Base-by-base conservation (phyloP, 805 yeast species). In the Kuraishia cidri region DNA sequence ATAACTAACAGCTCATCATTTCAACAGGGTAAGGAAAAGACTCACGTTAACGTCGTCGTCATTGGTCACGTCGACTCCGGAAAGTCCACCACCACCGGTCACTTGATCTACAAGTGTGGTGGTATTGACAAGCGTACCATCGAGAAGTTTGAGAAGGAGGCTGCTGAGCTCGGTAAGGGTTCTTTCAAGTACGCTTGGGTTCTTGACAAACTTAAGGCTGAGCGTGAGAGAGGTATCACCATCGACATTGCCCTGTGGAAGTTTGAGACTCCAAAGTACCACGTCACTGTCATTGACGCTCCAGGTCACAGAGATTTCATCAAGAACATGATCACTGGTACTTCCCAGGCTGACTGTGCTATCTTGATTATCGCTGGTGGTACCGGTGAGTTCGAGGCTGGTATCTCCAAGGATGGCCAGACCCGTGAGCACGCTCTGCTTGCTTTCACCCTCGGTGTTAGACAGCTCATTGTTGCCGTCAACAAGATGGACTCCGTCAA, bases 61-160 rank as follows among this genome's bases (percentile, higher is more conserved):
- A 90, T 90, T 71, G 98, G 97, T 73, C 97, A 90, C 95, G 97
- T 92, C 97, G 97, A 90, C 75, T 88, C 97, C 60, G 90, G 90
- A 83, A 84, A 20, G 76, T 90, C 97, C 48, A 88, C 97, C 64
- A 90, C 97, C 72, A 88, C 97, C 67, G 97, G 97, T 72, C 97
- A 88, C 81, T 83, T 88, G 73, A 87, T 88, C 65, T 88, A 66
- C 94, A 87, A 87, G 90, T 88, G 96, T 77, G 96, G 97, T 83
- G 96, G 94, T 81, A 85, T 85, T 59, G 96, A 87, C 75, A 87
- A 86, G 85, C 83, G 96, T 79, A 87, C 95, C 66, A 86, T 86
- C 62, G 95, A 87, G 78, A 86, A 86, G 85, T 85, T 85, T 72
- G 95, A 85, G 75, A 81, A 86, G 79, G 95, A 87, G 72, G 95